Evolutionary conservation across 1,284 basidiomycete genomes (phyloP).

Genomic region (Puccinia coronata): DNA sequence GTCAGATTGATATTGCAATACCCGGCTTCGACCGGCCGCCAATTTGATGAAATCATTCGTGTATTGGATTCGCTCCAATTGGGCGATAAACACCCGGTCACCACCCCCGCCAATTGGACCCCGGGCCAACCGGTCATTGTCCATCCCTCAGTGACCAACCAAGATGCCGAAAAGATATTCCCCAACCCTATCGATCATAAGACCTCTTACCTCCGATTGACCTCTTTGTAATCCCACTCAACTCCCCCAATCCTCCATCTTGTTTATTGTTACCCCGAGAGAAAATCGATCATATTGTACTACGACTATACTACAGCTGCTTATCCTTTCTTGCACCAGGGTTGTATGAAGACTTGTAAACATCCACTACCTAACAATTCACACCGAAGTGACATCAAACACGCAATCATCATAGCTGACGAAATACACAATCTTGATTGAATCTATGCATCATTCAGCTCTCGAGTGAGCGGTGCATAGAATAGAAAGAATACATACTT

Average conservation of each 20-base stretch:
- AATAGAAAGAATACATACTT: too few species aligned
- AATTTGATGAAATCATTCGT: constrained; percentile 79
- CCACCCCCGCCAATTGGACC: constrained; percentile 82
- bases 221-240: constrained; percentile 51
- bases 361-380: too few species aligned
- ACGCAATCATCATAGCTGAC: too few species aligned
- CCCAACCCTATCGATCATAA: constrained; percentile 64
- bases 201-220: constrained; percentile 64
- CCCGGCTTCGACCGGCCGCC: constrained; percentile 67
- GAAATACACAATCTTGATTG: too few species aligned
- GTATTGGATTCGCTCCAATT: constrained; percentile 84
- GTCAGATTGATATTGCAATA: constrained; percentile 88
- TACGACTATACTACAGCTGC: too few species aligned
- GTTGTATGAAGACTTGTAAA: too few species aligned
- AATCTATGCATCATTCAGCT: too few species aligned
- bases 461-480: too few species aligned
- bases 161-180: constrained; percentile 86
- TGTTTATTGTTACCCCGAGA: background rate
- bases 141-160: constrained; percentile 80
- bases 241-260: background rate
- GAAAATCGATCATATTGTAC: too few species aligned
- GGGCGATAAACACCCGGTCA: constrained; percentile 76
- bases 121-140: constrained; percentile 92
- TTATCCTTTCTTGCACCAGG: too few species aligned
- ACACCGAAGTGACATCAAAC: too few species aligned